phyloP scores from a whole-genome alignment of 192 early-diverging fungal species.

The Umbelopsis isabellina region DNA sequence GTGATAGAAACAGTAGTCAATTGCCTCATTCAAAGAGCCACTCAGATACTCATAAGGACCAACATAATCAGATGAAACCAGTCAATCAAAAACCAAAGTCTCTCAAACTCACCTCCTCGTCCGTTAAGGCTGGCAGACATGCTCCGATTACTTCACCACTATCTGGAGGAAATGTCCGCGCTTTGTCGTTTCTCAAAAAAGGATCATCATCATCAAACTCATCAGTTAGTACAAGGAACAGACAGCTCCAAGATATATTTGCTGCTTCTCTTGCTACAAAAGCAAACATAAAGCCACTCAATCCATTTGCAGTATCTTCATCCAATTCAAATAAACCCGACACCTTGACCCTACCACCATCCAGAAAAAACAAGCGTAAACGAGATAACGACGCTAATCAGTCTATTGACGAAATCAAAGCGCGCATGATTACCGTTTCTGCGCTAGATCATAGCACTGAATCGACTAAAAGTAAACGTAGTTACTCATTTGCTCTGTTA shows the following conservation, averaged over 20 bases:
- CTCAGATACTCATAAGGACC: background rate
- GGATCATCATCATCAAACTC: background rate
- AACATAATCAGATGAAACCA: background rate
- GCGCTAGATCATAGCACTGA: background rate
- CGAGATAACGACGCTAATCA: background rate
- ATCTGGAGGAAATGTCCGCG: background rate
- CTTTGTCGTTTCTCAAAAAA: conserved; percentile 17
- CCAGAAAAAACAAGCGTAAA: background rate
- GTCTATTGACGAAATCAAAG: conserved; percentile 7
- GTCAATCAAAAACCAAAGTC: background rate
- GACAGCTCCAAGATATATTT: background rate
- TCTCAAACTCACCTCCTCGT: background rate
- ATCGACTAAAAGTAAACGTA: background rate
- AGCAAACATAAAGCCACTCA: background rate
- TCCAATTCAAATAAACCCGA: background rate
- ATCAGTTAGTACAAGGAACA: background rate
- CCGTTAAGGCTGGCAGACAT: background rate
- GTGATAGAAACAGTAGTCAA: background rate
- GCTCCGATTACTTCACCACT: background rate
- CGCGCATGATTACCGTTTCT: conserved; percentile 4
- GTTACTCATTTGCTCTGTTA: background rate
- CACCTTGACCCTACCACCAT: background rate
- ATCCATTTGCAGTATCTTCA: background rate
- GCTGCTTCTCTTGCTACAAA: background rate
- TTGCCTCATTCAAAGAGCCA: background rate